These are phyloP conservation scores for Chrysosporium queenslandicum DNA, from an alignment of 2,329 filamentous ascomycete species.

Conservation along the genomic window DNA sequence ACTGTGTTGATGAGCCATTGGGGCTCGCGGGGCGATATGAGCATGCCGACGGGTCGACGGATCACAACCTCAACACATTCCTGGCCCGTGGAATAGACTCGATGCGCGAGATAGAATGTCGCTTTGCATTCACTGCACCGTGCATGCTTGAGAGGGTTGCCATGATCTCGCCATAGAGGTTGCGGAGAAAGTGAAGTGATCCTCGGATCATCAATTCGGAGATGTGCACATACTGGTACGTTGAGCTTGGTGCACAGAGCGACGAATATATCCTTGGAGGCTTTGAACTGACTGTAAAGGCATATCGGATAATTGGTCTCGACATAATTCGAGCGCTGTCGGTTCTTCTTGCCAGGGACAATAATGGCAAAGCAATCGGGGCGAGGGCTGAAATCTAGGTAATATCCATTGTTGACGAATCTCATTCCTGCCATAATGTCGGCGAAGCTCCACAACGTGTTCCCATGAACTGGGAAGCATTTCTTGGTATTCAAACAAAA, in stretches of 20 bases:
- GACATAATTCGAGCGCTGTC: not conserved
- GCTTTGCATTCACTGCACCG: not conserved
- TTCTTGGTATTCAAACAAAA: not conserved
- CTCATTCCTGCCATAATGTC: not conserved
- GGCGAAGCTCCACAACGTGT: not conserved
- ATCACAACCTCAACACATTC: not conserved
- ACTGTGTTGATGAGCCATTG: not conserved
- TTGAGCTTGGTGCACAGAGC: not conserved
- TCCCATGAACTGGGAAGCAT: not conserved
- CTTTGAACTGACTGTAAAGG: not conserved
- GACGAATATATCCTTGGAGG: not conserved
- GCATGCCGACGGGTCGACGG: not conserved
- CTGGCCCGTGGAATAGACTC: not conserved
- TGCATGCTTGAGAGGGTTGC: not conserved
- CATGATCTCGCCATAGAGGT: not conserved
- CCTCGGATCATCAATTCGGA: not conserved
- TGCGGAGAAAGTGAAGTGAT: not conserved
- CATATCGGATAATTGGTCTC: not conserved
- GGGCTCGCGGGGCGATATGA: not conserved
- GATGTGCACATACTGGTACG: not conserved
- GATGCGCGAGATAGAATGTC: not conserved
- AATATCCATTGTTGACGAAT: not conserved
- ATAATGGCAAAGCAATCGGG: not conserved
- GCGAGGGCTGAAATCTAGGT: not conserved
- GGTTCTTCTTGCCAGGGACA: not conserved